Percentiles rank a stretch among this genome's conserved stretches.
Conservation (phyloP, 2,329 filamentous ascomycete genomes). For the Pyrenochaeta sp. region DNA sequence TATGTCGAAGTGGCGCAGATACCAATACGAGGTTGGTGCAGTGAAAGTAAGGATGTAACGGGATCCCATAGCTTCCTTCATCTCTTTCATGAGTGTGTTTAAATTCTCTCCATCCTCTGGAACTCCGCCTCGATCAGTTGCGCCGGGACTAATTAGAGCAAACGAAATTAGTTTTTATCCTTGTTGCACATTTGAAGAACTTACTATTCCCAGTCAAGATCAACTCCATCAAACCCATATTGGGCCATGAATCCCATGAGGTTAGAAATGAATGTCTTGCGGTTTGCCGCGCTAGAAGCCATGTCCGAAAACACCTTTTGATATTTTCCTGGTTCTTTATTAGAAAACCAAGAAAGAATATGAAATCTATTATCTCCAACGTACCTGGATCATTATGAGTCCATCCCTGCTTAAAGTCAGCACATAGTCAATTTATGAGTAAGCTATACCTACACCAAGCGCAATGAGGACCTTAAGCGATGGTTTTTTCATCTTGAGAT, state of each 20-base stretch:
- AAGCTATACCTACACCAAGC: too few relatives aligned
- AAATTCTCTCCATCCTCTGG: too few relatives aligned
- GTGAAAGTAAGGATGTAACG: slow-evolving; percentile 43
- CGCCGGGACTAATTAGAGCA: too few relatives aligned
- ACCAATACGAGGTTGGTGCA: slow-evolving; percentile 27
- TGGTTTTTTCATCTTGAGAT: slow-evolving; percentile 37
- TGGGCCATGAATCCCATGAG: slow-evolving; percentile 48
- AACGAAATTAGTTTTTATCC: too few relatives aligned
- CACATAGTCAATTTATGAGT: too few relatives aligned
- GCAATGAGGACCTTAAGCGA: slow-evolving; percentile 44
- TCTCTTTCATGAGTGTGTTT: too few relatives aligned
- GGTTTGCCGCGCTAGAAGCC: slow-evolving; percentile 19
- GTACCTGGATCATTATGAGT: slow-evolving; percentile 49
- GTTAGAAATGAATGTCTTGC: slow-evolving; percentile 42
- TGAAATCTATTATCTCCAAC: too few relatives aligned
- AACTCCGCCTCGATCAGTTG: too few relatives aligned
- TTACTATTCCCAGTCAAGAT: slow-evolving; percentile 55
- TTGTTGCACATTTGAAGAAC: too few relatives aligned
- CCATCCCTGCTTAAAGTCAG: too few relatives aligned
- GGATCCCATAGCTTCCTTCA: too few relatives aligned
- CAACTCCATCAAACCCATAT: slow-evolving; percentile 54
- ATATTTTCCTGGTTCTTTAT: slow-evolving; percentile 46
- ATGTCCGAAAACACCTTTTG: slow-evolving; percentile 42
- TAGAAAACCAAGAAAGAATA: too few relatives aligned
- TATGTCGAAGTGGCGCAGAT: slow-evolving; percentile 31